phyloP scores from a whole-genome alignment of 805 yeast species.

The Myxozyma geophila region DNA sequence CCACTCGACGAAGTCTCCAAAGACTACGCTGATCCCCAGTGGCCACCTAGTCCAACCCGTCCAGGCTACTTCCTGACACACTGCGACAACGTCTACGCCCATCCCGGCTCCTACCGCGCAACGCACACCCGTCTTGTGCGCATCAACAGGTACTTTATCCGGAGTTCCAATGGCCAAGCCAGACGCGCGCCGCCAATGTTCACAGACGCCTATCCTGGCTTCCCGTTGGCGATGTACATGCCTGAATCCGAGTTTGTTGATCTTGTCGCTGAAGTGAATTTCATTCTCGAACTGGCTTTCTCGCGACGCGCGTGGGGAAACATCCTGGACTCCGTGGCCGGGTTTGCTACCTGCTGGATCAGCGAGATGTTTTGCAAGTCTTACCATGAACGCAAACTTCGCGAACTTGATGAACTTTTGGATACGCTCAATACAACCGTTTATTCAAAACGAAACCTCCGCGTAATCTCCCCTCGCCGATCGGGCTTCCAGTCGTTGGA shows the following conservation, averaged over 20 bases:
- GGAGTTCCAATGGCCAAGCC: not conserved
- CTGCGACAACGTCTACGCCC: constrained; percentile 9
- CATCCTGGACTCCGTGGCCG: constrained; percentile 10
- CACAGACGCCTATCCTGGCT: constrained; percentile 8
- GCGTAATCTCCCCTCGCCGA: constrained; percentile 9
- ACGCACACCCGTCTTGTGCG: constrained; percentile 15
- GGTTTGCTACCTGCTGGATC: constrained; percentile 7
- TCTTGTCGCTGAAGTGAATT: constrained; percentile 10
- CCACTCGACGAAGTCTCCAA: constrained; percentile 12
- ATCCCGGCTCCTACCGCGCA: not conserved
- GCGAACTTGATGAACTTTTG: constrained; percentile 11
- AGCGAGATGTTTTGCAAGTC: constrained; percentile 12
- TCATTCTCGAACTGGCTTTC: constrained; percentile 10
- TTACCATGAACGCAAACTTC: not conserved
- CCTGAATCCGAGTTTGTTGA: constrained; percentile 15
- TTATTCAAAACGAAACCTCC: constrained; percentile 9
- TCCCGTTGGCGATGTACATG: constrained; percentile 18
- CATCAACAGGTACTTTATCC: constrained; percentile 15
- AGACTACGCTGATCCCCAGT: constrained; percentile 16
- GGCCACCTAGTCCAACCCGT: constrained; percentile 13
- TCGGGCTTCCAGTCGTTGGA: constrained; percentile 17
- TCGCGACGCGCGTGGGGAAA: constrained; percentile 8
- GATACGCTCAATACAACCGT: constrained; percentile 5
- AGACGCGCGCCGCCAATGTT: constrained; percentile 8
- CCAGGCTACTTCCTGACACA: constrained; percentile 19